Evolutionary conservation across 2,329 filamentous ascomycete species (phyloP).

Genomic region (Epichloe festucae): DNA sequence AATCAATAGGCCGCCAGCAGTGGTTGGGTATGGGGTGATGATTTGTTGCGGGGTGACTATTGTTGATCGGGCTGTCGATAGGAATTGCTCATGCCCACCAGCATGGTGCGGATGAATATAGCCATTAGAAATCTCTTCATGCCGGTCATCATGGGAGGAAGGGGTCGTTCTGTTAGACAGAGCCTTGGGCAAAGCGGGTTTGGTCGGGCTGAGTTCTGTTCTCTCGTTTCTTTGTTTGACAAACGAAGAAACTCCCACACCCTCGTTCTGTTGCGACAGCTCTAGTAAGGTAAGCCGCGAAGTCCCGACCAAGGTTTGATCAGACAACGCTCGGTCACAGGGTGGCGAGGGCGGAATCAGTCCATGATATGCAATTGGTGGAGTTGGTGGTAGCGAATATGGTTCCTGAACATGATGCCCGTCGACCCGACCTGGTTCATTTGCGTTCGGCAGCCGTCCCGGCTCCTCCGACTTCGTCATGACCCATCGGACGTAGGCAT

Average conservation of each 20-base stretch:
- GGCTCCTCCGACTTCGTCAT: slow-evolving; percentile 26
- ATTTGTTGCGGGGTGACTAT: background rate
- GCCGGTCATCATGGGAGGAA: background rate
- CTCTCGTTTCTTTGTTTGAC: background rate
- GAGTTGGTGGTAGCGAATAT: slow-evolving; percentile 14
- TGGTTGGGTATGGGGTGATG: no score
- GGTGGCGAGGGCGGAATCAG: slow-evolving; percentile 18
- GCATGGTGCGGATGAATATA: background rate
- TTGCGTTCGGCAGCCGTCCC: background rate
- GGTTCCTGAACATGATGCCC: background rate
- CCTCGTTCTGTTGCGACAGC: background rate
- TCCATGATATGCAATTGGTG: slow-evolving; percentile 20
- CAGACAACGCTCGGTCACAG: slow-evolving; percentile 5
- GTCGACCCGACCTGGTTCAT: slow-evolving; percentile 4
- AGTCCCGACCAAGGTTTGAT: slow-evolving; percentile 4
- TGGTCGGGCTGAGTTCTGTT: background rate
- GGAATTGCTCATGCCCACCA: background rate
- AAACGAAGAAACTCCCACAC: background rate
- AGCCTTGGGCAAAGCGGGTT: no score
- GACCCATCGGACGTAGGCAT: slow-evolving; percentile 46
- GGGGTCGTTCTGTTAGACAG: no score
- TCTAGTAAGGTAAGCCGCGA: background rate
- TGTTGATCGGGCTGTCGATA: background rate
- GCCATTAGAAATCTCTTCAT: background rate
- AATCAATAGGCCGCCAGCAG: background rate